These are phyloP conservation scores for Ceratocystis papillata DNA, from an alignment of 2,329 filamentous ascomycete species.

Conservation along the genomic window DNA sequence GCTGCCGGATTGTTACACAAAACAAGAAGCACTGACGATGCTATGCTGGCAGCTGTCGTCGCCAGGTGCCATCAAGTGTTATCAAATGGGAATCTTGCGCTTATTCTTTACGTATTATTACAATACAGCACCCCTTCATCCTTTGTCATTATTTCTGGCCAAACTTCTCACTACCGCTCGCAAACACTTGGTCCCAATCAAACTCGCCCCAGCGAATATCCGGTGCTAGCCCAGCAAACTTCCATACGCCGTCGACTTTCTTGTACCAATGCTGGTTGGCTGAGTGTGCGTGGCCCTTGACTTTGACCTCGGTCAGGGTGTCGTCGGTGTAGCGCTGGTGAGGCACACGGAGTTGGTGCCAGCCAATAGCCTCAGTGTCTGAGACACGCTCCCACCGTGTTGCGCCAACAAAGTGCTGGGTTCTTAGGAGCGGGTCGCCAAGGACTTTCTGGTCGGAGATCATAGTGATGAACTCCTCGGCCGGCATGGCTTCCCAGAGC, in stretches of 20 bases:
- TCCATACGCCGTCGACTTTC: conserved; percentile 50
- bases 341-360: conserved; percentile 51
- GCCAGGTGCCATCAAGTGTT: not conserved
- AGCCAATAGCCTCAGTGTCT: conserved; percentile 48
- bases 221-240: conserved; percentile 47
- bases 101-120: not conserved
- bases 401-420: conserved; percentile 54
- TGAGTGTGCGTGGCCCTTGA: conserved; percentile 51
- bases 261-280: conserved; percentile 48
- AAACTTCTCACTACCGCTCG: conserved; percentile 24
- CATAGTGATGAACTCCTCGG: conserved; percentile 52
- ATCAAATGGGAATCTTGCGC: not conserved
- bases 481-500: conserved; percentile 50
- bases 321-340: conserved; percentile 50
- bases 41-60: not conserved
- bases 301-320: conserved; percentile 38
- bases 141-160: not conserved
- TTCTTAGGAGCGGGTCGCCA: conserved; percentile 50
- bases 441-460: conserved; percentile 46
- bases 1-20: not conserved
- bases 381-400: conserved; percentile 48
- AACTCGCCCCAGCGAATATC: conserved; percentile 48
- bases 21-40: not conserved
- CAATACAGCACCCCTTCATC: too few relatives aligned
- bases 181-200: conserved; percentile 47